These are phyloP conservation scores for Suzukiozyma palmioleophila DNA, from an alignment of 1,139 yeast genomes.

Conservation along the genomic window DNA sequence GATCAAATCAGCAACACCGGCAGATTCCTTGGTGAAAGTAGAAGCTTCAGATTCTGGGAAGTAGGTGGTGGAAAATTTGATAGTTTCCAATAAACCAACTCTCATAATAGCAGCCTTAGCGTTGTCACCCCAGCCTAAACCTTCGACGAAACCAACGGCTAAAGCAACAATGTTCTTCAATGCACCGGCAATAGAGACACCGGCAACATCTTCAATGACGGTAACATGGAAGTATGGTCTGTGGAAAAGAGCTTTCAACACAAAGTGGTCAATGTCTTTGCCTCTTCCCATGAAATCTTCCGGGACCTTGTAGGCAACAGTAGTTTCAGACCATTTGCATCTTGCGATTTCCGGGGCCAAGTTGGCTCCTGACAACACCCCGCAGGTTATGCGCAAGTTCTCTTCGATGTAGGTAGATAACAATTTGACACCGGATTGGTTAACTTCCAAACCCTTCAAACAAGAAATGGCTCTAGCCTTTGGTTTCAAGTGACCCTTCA, in stretches of 20 bases:
- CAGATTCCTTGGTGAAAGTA: slow-evolving; percentile 44
- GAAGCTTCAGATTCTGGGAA: slow-evolving; percentile 37
- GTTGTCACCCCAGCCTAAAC: slow-evolving; percentile 50
- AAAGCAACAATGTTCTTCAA: slow-evolving; percentile 45
- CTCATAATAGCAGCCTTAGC: slow-evolving; percentile 50
- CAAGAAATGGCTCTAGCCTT: slow-evolving; percentile 43
- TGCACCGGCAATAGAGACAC: slow-evolving; percentile 49
- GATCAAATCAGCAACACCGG: slow-evolving; percentile 50
- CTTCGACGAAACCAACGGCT: slow-evolving; percentile 48
- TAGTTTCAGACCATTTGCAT: slow-evolving; percentile 47
- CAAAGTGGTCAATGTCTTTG: slow-evolving; percentile 36
- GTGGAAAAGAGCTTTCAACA: slow-evolving; percentile 43
- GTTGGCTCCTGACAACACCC: slow-evolving; percentile 47
- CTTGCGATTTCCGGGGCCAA: slow-evolving; percentile 47
- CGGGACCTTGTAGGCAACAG: slow-evolving; percentile 42
- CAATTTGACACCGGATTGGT: slow-evolving; percentile 41
- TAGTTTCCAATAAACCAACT: slow-evolving; percentile 42
- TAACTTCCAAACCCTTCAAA: slow-evolving; percentile 46
- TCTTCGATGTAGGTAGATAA: slow-evolving; percentile 42
- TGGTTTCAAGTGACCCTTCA: slow-evolving; percentile 38
- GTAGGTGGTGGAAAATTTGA: slow-evolving; percentile 36
- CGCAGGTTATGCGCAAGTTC: slow-evolving; percentile 40
- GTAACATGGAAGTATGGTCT: slow-evolving; percentile 47
- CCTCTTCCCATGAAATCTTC: slow-evolving; percentile 39
- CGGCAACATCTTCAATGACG: slow-evolving; percentile 46